Evolutionary conservation across 2,329 filamentous ascomycete genomes (phyloP).

Genomic region (Botryosphaeria agaves): DNA sequence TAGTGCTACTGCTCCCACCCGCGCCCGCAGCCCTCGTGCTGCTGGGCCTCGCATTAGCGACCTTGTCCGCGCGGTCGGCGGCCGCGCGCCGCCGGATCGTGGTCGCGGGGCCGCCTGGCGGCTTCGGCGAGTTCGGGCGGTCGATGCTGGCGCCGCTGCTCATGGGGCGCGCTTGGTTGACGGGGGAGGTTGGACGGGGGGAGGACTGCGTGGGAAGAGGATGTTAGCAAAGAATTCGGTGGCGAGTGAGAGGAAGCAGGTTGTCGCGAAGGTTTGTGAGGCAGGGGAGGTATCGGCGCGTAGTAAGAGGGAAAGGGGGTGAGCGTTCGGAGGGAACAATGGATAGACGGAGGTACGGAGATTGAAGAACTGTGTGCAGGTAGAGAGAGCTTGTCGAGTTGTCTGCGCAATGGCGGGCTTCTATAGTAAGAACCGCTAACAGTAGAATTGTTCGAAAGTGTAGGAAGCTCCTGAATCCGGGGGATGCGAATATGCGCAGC

Average conservation of each 20-base stretch:
- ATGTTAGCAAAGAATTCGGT: constrained; percentile 1
- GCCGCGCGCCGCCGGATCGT: constrained; percentile 90
- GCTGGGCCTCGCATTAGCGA: constrained; percentile 81
- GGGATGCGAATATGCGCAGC: too few relatives aligned
- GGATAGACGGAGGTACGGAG: too few relatives aligned
- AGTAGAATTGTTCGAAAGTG: too few relatives aligned
- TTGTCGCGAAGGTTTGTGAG: too few relatives aligned
- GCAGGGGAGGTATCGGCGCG: not conserved
- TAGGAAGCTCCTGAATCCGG: too few relatives aligned
- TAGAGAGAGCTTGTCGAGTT: too few relatives aligned
- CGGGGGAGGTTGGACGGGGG: constrained; percentile 9
- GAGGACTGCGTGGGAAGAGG: constrained; percentile 12
- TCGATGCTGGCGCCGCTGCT: constrained; percentile 49
- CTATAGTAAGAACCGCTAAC: too few relatives aligned
- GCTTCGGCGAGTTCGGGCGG: constrained; percentile 71
- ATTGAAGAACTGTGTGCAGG: too few relatives aligned
- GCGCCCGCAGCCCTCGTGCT: constrained; percentile 89
- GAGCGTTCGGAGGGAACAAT: too few relatives aligned
- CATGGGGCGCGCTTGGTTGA: constrained; percentile 15
- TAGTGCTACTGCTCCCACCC: constrained; percentile 91
- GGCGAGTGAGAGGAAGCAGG: not conserved
- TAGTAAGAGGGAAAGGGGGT: too few relatives aligned
- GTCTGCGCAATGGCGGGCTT: too few relatives aligned
- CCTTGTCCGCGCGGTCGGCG: constrained; percentile 92
- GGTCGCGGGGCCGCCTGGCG: constrained; percentile 85